Base-by-base conservation (phyloP, 257 asterid species). In the Verbena officinalis region DNA sequence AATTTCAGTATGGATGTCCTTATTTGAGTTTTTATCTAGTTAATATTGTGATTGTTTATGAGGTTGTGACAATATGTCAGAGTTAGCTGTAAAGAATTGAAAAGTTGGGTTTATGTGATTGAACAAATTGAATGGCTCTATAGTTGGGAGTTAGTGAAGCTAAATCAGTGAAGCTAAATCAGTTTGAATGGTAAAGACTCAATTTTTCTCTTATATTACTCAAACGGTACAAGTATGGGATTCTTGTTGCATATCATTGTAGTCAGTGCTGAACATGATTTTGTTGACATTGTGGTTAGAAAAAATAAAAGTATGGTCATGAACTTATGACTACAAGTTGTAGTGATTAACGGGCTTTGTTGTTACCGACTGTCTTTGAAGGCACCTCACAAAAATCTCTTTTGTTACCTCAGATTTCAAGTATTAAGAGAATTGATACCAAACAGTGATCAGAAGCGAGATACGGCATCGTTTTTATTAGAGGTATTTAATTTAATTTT, bases 391-490 rank as follows among this genome's bases (percentile, higher is more conserved):
- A 55, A 20, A 30, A 24, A 8, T 9, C 49, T 68, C 60, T 39
- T 69, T 43, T 7, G 10, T 6, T 17, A 17, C 49, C 30, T 38
- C 80, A 87, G 95, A 64, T 87, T 80, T 78, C 95, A 82, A 72
- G 68, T 75, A 49, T 75, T 87, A 80, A 80, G 95, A 80, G 86
- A 80, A 40, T 71, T 87, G 72, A 84, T 87, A 73, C 95, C 95
- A 17, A 53, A 82, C 48, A 62, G 88, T 43, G 88, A 87, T 69
- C 89, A 82, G 68, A 87, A 84, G 78, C 73, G 95, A 67, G 92
- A 87, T 68, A 87, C 95, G 36, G 90, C 95, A 2, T 84, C 95
- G 1, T 84, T 87, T 62, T 73, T 87, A 56, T 72, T 77, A 62
- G 95, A 87, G 92, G 95, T 82, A 53, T 17, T n/a, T 21, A 22